These are phyloP conservation scores for Pulveroboletus sp. DNA, from an alignment of 768 basidiomycete genomes.

Conservation along the genomic window DNA sequence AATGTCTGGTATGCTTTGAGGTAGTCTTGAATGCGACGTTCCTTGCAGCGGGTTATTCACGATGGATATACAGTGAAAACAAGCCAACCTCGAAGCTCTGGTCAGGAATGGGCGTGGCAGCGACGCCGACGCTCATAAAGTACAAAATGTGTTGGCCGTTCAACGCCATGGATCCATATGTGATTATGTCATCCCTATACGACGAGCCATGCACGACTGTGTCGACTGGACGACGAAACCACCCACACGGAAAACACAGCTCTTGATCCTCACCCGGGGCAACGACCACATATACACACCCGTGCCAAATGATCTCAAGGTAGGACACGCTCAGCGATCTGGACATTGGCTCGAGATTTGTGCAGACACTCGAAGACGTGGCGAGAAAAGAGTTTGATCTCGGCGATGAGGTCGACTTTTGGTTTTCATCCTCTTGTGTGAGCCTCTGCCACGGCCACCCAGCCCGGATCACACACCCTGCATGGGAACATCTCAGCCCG, in stretches of 20 bases:
- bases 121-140: conserved; percentile 29
- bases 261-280: conserved; percentile 18
- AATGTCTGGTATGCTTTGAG: conserved; percentile 45
- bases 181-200: conserved; percentile 9
- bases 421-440: conserved; percentile 17
- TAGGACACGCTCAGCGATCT: neutral
- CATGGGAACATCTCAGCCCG: conserved; percentile 17
- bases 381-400: conserved; percentile 21
- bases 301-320: conserved; percentile 19
- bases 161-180: conserved; percentile 9
- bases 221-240: conserved; percentile 21
- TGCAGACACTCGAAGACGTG: conserved; percentile 16
- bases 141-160: conserved; percentile 17
- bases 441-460: conserved; percentile 18
- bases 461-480: conserved; percentile 20
- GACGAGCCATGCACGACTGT: conserved; percentile 20
- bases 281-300: conserved; percentile 16
- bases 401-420: conserved; percentile 12
- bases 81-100: conserved; percentile 28
- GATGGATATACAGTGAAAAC: neutral
- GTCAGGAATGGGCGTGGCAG: conserved; percentile 12
- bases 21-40: conserved; percentile 56
- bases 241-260: conserved; percentile 17
- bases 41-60: conserved; percentile 33
- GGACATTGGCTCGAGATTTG: neutral